phyloP scores from a whole-genome alignment of 2,329 filamentous ascomycete genomes.

The Cucurbitaria berberidis region DNA sequence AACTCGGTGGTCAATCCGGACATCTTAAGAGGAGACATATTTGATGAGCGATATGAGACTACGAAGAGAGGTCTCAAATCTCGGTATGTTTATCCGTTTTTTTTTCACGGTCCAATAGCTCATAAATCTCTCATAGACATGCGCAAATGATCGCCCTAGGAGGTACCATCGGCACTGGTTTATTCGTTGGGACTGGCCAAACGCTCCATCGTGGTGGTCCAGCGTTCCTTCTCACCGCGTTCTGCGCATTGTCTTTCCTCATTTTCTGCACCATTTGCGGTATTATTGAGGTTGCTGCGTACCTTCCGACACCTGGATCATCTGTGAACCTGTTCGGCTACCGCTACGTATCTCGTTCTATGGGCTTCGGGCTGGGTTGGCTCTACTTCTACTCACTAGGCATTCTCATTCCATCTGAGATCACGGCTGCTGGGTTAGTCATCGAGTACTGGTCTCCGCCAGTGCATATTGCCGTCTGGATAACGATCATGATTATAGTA shows the following conservation, averaged over 20 bases:
- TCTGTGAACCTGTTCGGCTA: slow-evolving; percentile 59
- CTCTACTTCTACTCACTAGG: slow-evolving; percentile 40
- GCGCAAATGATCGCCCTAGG: slow-evolving; percentile 68
- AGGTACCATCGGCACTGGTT: slow-evolving; percentile 65
- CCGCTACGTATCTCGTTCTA: slow-evolving; percentile 68
- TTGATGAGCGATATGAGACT: slow-evolving; percentile 43
- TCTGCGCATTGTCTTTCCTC: slow-evolving; percentile 38
- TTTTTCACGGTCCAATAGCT: background rate
- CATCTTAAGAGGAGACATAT: slow-evolving; percentile 36
- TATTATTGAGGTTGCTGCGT: slow-evolving; percentile 59
- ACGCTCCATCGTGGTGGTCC: slow-evolving; percentile 52
- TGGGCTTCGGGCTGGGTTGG: slow-evolving; percentile 37
- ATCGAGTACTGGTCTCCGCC: slow-evolving; percentile 47
- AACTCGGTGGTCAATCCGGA: slow-evolving; percentile 34
- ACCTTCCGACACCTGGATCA: slow-evolving; percentile 63
- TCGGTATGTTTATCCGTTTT: slow-evolving; percentile 21
- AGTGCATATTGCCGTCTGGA: slow-evolving; percentile 44
- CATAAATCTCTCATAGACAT: slow-evolving; percentile 37
- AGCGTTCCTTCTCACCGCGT: slow-evolving; percentile 39
- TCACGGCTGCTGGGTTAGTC: slow-evolving; percentile 46
- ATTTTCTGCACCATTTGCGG: slow-evolving; percentile 34
- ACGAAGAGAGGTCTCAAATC: slow-evolving; percentile 51
- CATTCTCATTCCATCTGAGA: slow-evolving; percentile 43
- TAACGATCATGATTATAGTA: slow-evolving; percentile 45
- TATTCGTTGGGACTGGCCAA: slow-evolving; percentile 64